phyloP scores from a whole-genome alignment of 2,329 filamentous ascomycete genomes.

The Trichothecium roseum region DNA sequence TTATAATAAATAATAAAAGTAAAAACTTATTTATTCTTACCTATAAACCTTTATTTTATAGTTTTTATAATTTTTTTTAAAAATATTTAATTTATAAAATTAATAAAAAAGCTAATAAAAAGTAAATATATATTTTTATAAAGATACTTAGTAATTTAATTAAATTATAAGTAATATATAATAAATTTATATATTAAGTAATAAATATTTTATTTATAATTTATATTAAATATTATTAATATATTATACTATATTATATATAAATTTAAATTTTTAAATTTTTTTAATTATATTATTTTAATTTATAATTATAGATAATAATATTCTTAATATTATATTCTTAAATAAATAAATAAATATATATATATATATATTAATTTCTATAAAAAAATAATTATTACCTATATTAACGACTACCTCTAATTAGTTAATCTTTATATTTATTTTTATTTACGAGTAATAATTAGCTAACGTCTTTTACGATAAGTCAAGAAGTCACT shows the following conservation, averaged over 20 bases:
- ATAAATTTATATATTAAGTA: not conserved
- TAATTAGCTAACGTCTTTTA: constrained; percentile 3
- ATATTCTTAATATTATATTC: constrained; percentile 1
- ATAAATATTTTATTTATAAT: not conserved
- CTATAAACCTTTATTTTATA: not conserved
- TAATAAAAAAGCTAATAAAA: not conserved
- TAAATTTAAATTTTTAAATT: not conserved
- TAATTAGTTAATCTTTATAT: constrained; percentile 1
- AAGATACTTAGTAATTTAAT: not conserved
- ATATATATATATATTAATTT: not conserved
- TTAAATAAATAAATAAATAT: not conserved
- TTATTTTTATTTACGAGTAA: too few species aligned
- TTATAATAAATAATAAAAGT: not conserved
- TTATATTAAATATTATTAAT: not conserved
- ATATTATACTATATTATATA: not conserved
- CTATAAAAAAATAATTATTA: not conserved
- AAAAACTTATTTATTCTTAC: not conserved
- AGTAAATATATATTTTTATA: not conserved
- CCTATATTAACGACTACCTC: not conserved
- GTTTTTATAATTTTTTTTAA: not conserved
- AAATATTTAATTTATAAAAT: not conserved
- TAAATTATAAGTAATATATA: constrained; percentile 2
- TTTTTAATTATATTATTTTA: not conserved
- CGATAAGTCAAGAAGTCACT: too few species aligned
- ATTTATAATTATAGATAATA: not conserved